phyloP scores from a whole-genome alignment of 176 grass and related monocot genomes.

The Oryza officinalis region DNA sequence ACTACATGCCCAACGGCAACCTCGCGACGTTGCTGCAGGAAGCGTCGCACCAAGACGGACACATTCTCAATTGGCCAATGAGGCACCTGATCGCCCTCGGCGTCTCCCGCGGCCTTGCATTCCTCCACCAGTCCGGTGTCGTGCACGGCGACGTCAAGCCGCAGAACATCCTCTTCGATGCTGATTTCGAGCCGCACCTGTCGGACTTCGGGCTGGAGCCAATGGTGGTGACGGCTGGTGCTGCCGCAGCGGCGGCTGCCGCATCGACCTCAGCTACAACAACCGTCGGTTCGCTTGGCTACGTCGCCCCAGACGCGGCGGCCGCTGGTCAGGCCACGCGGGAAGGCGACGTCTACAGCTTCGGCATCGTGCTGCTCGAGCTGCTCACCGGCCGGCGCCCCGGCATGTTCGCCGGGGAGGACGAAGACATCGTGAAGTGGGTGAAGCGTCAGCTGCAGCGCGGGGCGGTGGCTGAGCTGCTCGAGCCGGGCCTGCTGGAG shows the following conservation, averaged over 20 bases:
- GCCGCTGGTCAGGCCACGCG: slow-evolving; percentile 74
- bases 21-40: slow-evolving; percentile 92
- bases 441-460: slow-evolving; percentile 95
- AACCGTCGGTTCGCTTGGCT: slow-evolving; percentile 81
- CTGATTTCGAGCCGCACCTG: slow-evolving; percentile 94
- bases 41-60: slow-evolving; percentile 95
- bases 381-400: slow-evolving; percentile 88
- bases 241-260: slow-evolving; percentile 53
- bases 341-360: slow-evolving; percentile 97
- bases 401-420: slow-evolving; percentile 92
- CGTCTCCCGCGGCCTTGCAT: slow-evolving; percentile 75
- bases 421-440: slow-evolving; percentile 99
- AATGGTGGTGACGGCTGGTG: slow-evolving; percentile 88
- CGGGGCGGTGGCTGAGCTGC: slow-evolving; percentile 78
- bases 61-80: slow-evolving; percentile 99
- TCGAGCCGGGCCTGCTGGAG: slow-evolving; percentile 92
- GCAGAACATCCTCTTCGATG: slow-evolving; percentile 92
- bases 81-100: slow-evolving; percentile 96
- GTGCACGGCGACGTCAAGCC: slow-evolving; percentile 95
- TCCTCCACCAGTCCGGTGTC: slow-evolving; percentile 84
- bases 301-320: slow-evolving; percentile 83
- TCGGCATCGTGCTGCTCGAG: slow-evolving; percentile 90
- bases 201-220: slow-evolving; percentile 92
- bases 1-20: slow-evolving; percentile 99
- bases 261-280: slow-evolving; percentile 64